A percentile compares a stretch with the other conserved stretches of the same genome.
phyloP scores from a whole-genome alignment of 495 filamentous ascomycete species.

The Trichoderma erinaceum region DNA sequence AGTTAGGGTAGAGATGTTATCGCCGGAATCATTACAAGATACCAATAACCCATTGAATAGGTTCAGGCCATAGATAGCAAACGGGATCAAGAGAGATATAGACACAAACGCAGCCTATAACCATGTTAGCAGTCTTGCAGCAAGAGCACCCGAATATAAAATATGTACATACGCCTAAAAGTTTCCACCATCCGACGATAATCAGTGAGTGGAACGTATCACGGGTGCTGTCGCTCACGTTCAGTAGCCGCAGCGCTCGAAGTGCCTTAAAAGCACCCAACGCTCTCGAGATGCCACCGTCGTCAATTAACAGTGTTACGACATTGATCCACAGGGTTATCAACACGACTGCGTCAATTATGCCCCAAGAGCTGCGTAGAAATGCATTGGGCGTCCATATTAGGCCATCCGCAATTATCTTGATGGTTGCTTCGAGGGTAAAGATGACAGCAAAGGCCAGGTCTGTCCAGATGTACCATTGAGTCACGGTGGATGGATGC shows the following conservation, averaged over 20 bases:
- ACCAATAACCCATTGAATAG: slow-evolving; percentile 81
- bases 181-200: slow-evolving; percentile 85
- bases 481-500: slow-evolving; percentile 49
- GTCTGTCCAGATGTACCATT: slow-evolving; percentile 94
- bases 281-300: slow-evolving; percentile 76
- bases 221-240: slow-evolving; percentile 91
- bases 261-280: slow-evolving; percentile 98
- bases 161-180: slow-evolving; percentile 49
- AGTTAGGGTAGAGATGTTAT: slow-evolving; percentile 48
- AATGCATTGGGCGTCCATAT: slow-evolving; percentile 98
- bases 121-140: slow-evolving; percentile 13
- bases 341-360: slow-evolving; percentile 90
- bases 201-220: slow-evolving; percentile 97
- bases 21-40: slow-evolving; percentile 66
- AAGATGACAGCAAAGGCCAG: slow-evolving; percentile 85
- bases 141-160: slow-evolving; percentile 35
- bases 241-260: slow-evolving; percentile 84
- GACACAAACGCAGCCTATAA: slow-evolving; percentile 79
- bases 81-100: slow-evolving; percentile 87
- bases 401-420: slow-evolving; percentile 92
- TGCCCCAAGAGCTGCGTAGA: slow-evolving; percentile 92
- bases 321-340: slow-evolving; percentile 97
- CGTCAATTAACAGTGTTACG: slow-evolving; percentile 65
- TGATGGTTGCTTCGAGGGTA: slow-evolving; percentile 80
- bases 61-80: slow-evolving; percentile 91